These are phyloP conservation scores for Suillus bovinus DNA, from an alignment of 768 basidiomycete species.

Conservation along the genomic window DNA sequence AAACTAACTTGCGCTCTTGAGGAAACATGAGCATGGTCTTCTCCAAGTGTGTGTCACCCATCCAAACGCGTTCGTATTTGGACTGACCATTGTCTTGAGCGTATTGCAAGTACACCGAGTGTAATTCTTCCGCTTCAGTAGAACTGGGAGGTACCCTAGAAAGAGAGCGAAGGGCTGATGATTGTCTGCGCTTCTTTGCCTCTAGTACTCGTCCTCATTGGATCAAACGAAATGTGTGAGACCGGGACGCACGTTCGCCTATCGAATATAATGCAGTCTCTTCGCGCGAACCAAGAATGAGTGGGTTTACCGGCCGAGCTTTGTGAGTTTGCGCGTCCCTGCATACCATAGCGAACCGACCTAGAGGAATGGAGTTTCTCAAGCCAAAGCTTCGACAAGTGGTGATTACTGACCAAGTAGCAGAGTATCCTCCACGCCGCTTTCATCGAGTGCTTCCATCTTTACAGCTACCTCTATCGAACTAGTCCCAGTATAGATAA, in stretches of 20 bases:
- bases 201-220: constrained; percentile 36
- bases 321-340: constrained; percentile 66
- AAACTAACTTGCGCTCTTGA: constrained; percentile 75
- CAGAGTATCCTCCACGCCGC: constrained; percentile 57
- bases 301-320: constrained; percentile 62
- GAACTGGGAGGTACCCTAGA: constrained; percentile 74
- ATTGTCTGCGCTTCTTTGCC: constrained; percentile 59
- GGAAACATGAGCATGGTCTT: constrained; percentile 80
- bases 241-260: constrained; percentile 58
- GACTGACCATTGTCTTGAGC: constrained; percentile 39
- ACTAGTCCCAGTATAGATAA: constrained; percentile 73
- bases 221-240: neutral
- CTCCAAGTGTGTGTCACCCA: constrained; percentile 72
- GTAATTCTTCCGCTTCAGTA: constrained; percentile 65
- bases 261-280: constrained; percentile 63
- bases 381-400: constrained; percentile 7
- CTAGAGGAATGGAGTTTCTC: constrained; percentile 35
- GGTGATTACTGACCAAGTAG: constrained; percentile 48
- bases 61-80: constrained; percentile 57
- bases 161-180: constrained; percentile 56
- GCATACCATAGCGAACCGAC: constrained; percentile 93
- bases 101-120: constrained; percentile 65
- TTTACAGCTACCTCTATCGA: constrained; percentile 88
- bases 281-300: constrained; percentile 59
- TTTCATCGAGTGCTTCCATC: constrained; percentile 65